A percentile compares a stretch with the other conserved stretches of the same genome.
Evolutionary conservation across 2,329 filamentous ascomycete species (phyloP).

Genomic region (Domatiomyces globalis): DNA sequence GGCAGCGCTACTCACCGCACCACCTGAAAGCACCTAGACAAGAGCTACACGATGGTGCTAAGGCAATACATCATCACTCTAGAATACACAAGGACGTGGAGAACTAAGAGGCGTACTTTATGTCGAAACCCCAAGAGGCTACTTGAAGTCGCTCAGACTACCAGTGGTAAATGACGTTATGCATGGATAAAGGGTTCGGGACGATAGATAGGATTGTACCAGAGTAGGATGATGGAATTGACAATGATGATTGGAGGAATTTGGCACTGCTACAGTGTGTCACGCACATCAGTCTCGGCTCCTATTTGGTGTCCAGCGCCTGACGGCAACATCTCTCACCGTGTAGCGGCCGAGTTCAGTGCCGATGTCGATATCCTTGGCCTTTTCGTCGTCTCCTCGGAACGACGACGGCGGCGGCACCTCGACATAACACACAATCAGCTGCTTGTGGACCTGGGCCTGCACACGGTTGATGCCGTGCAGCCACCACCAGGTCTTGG

Average conservation of each 20-base stretch:
- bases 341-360: conserved; percentile 54
- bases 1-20: not conserved
- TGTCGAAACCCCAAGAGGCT: too few species aligned
- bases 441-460: conserved; percentile 74
- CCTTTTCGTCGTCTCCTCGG: conserved; percentile 27
- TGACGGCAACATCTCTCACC: conserved; percentile 66
- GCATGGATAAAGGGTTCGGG: too few species aligned
- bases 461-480: conserved; percentile 84
- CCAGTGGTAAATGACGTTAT: too few species aligned
- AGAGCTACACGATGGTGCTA: too few species aligned
- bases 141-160: too few species aligned
- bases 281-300: conserved; percentile 42
- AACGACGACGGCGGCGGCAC: conserved; percentile 52
- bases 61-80: too few species aligned
- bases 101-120: too few species aligned
- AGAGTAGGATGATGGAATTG: not conserved
- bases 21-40: not conserved
- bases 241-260: not conserved
- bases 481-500: conserved; percentile 41
- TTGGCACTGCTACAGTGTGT: not conserved
- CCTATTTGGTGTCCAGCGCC: conserved; percentile 72
- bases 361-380: conserved; percentile 41
- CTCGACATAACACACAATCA: conserved; percentile 84
- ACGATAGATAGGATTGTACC: too few species aligned
- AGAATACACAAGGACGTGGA: too few species aligned